These are phyloP conservation scores for Trypanosomatidae sp. DNA, from an alignment of 208 protist species.

Conservation along the genomic window DNA sequence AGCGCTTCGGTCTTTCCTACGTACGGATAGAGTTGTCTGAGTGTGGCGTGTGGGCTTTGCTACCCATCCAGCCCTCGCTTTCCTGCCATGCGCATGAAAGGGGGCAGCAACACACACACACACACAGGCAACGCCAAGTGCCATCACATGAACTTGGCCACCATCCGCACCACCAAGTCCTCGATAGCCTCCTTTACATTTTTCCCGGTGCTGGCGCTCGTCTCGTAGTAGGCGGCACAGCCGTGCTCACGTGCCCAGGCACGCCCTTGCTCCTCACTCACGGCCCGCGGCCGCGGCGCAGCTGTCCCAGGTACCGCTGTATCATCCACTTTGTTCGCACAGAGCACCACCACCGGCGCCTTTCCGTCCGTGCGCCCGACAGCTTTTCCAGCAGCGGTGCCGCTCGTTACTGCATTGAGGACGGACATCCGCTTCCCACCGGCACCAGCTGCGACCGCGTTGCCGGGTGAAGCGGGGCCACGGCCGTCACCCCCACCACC, in stretches of 20 bases:
- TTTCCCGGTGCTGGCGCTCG: slow-evolving; percentile 56
- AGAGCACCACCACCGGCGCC: slow-evolving; percentile 48
- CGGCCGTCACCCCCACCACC: neutral
- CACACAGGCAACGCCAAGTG: neutral
- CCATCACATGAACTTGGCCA: slow-evolving; percentile 58
- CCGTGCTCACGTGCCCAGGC: slow-evolving; percentile 59
- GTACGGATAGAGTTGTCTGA: neutral
- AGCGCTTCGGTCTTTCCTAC: neutral
- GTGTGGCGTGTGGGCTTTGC: neutral
- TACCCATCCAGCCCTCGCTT: neutral
- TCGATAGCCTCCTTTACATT: slow-evolving; percentile 64
- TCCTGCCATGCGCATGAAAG: neutral
- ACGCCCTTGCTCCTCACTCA: slow-evolving; percentile 56
- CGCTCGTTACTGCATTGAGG: slow-evolving; percentile 24
- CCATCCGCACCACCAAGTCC: slow-evolving; percentile 54
- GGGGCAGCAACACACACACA: neutral
- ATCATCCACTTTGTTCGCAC: slow-evolving; percentile 76
- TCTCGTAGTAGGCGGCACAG: slow-evolving; percentile 74
- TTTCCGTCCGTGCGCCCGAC: slow-evolving; percentile 33
- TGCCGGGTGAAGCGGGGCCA: neutral
- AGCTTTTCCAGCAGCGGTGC: slow-evolving; percentile 44
- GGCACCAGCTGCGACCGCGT: neutral
- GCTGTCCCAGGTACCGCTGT: slow-evolving; percentile 9
- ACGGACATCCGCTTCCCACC: slow-evolving; percentile 23
- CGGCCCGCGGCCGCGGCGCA: slow-evolving; percentile 29